These are phyloP conservation scores for Scedosporium aurantiacum DNA, from an alignment of 2,329 filamentous ascomycete species.

Conservation along the genomic window DNA sequence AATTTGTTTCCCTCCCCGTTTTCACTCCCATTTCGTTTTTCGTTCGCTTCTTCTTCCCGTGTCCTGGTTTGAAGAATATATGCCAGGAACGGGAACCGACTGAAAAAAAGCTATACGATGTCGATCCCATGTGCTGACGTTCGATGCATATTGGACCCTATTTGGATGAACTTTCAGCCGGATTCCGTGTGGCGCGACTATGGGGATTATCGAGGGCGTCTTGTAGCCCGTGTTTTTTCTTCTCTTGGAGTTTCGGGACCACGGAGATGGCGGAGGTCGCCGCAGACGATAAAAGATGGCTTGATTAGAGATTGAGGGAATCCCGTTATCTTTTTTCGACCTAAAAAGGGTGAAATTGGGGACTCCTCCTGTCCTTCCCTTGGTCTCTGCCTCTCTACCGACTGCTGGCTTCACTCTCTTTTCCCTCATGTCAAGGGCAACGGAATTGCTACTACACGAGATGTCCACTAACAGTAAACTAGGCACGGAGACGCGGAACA, in stretches of 20 bases:
- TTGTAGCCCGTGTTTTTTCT: not conserved
- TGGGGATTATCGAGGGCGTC: not conserved
- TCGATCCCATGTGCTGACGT: not conserved
- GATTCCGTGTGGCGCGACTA: not conserved
- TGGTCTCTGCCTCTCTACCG: too few relatives aligned
- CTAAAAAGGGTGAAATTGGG: too few relatives aligned
- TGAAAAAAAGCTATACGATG: too few relatives aligned
- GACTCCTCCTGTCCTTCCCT: too few relatives aligned
- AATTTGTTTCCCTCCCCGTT: not conserved
- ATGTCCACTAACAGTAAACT: too few relatives aligned
- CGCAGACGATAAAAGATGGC: not conserved
- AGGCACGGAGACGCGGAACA: not conserved
- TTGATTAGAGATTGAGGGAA: not conserved
- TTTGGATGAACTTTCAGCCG: slow-evolving; percentile 5
- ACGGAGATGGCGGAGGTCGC: not conserved
- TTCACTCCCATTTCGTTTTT: not conserved
- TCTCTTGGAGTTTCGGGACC: not conserved
- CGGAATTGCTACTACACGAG: too few relatives aligned
- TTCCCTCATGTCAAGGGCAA: too few relatives aligned
- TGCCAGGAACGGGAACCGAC: not conserved
- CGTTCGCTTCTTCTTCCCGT: not conserved
- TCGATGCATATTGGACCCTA: slow-evolving; percentile 2
- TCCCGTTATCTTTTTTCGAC: not conserved
- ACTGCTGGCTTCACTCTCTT: too few relatives aligned
- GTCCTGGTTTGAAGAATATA: not conserved